Evolutionary conservation across 805 yeast genomes (phyloP), one percentile per base, ranked within the genome.

Genomic region (Cyberlindnera japonica): DNA sequence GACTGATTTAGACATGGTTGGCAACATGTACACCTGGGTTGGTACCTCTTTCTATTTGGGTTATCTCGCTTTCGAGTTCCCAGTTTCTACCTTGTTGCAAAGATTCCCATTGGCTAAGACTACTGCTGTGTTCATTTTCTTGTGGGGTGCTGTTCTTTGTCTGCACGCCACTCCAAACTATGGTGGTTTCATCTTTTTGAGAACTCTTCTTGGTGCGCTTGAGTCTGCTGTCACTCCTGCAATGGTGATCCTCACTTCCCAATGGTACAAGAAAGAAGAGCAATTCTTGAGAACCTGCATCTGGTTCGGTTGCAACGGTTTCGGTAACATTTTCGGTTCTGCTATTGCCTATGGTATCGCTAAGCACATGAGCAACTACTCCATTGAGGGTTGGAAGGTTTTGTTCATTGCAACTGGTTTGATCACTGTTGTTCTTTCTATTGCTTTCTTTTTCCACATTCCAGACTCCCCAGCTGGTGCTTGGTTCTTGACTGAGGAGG

Each of bases 1-100:
- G 44, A 58, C 53, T 9, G 81, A 68, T 44, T 58, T 68, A 48
- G 61, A 62, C 41, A 75, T 76, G 76, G 47, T 48, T 39, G 75
- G 69, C 30, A 57, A 48, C 23, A 56, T 67, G 55, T 71, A 75
- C 52, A 57, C 75, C 35, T 75, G 83, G 79, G 61, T 72, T n/a
- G 76, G 82, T 11, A 68, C 80, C 1, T 67, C 77, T 7, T 79
- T 78, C 47, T 79, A 78, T 53, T 57, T 83, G 30, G 90, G 89
- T 3, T 83, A 81, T 53, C 57, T 82, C 36, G 66, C 64, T 3
- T 80, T 77, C 53, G 81, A 77, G 48, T 63, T 72, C 43, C 75
- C 79, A 3, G 68, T 73, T 3, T 57, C 67, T 13, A 50, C 63
- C 29, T 32, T 69, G 1, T 53, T 79, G 18, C 88, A 83, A 56